phyloP scores from a whole-genome alignment of 176 grass and related monocot species.

The Olyra latifolia region DNA sequence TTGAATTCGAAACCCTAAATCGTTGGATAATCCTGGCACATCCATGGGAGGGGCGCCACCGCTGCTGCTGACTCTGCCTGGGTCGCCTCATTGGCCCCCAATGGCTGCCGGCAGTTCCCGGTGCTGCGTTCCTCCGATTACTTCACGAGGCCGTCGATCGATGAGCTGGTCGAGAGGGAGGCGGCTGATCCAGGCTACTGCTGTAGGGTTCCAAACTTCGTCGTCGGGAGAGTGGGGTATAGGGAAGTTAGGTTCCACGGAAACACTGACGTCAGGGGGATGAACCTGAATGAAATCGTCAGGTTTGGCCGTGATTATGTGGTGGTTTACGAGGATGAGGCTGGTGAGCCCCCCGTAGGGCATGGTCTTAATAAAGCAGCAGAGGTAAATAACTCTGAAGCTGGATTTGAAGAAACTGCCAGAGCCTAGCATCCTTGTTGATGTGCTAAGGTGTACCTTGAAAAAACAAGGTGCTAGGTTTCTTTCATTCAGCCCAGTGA shows the following conservation, averaged over 20 bases:
- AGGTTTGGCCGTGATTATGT: conserved; percentile 65
- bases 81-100: not conserved
- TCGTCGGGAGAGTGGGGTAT: conserved; percentile 63
- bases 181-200: conserved; percentile 64
- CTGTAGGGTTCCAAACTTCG: conserved; percentile 63
- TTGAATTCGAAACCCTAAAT: no score
- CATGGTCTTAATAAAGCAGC: conserved; percentile 88
- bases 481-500: conserved; percentile 67
- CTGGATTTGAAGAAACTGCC: conserved; percentile 25
- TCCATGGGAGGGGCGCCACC: no score
- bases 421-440: conserved; percentile 33
- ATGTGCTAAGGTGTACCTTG: conserved; percentile 35
- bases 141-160: conserved; percentile 68
- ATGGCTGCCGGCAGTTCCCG: conserved; percentile 40
- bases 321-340: conserved; percentile 67
- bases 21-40: no score
- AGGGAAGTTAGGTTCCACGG: conserved; percentile 55
- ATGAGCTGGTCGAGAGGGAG: conserved; percentile 67
- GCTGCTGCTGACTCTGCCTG: conserved; percentile 1
- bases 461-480: conserved; percentile 78
- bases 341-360: conserved; percentile 60
- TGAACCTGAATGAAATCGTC: conserved; percentile 70
- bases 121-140: conserved; percentile 62
- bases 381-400: conserved; percentile 77
- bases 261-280: conserved; percentile 66